Evolutionary conservation across 208 protist genomes (phyloP), one percentile per base, ranked within the genome.

Genomic region (Trypanosoma congolense): DNA sequence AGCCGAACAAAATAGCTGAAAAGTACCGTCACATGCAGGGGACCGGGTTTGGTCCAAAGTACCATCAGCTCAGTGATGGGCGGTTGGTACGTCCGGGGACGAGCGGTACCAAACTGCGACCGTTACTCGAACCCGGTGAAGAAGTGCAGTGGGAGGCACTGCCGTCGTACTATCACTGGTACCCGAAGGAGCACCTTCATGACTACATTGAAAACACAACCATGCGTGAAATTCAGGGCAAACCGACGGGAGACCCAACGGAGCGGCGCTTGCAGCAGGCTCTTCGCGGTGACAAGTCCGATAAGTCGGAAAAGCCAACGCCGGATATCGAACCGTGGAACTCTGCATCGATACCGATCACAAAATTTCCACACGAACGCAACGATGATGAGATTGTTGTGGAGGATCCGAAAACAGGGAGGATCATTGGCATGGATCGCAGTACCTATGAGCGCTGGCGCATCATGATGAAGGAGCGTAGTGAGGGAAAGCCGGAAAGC

Each of bases 161-260:
- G 31, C 86, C 86, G 4, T 93, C 82, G 8, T 93, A 93, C 70
- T 93, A 90, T 64, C 79, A 93, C 67, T 93, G 86, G 86, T 93
- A 79, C 65, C 86, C 86, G 8, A 90, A 90, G 73, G 86, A 93
- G 65, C 59, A 83, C 42, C 61, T 93, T 19, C 65, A 83, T 52
- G 86, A 93, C 61, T 93, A 93, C 64, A 80, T 90, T 43, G 86
- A 93, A 62, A 93, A 93, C 68, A 90, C 73, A 0, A 93, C 86
- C 21, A 80, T 69, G 65, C 78, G 86, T 18, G 86, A 93, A 64
- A 78, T 93, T 38, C 67, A 77, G 43, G 81, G 82, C 26, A 73
- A 68, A 30, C 65, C 77, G 16, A 70, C 64, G 16, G 85, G 82
- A 38, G 76, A 90, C 26, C 66, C 80, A 25, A 50, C 43, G 12